Evolutionary conservation across 2,329 filamentous ascomycete species (phyloP).

Genomic region (Scopulariopsis brevicaulis): DNA sequence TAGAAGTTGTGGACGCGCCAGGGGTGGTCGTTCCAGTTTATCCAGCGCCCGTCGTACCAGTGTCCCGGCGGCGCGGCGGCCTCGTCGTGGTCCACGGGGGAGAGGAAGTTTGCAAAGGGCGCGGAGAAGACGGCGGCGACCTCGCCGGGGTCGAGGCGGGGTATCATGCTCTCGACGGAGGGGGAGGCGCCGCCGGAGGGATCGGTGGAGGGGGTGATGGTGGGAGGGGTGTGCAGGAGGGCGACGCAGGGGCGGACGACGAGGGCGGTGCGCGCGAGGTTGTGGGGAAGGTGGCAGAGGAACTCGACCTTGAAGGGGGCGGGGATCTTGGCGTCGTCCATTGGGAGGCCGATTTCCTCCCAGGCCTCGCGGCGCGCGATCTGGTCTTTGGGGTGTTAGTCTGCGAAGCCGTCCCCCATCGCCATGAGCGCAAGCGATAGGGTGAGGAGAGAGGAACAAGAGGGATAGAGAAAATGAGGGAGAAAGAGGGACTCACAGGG

Average conservation of each 20-base stretch:
- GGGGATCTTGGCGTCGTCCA: conserved; percentile 57
- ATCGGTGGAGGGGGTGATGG: background rate
- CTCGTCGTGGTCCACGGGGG: conserved; percentile 33
- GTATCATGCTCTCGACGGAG: conserved; percentile 58
- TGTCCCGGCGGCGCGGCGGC: conserved; percentile 36
- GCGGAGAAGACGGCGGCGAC: conserved; percentile 91
- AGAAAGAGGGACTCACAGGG: conserved; percentile 33
- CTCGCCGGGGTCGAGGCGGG: conserved; percentile 75
- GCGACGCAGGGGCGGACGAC: conserved; percentile 68
- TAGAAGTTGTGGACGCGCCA: conserved; percentile 91
- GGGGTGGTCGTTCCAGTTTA: conserved; percentile 61
- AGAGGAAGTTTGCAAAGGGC: conserved; percentile 75
- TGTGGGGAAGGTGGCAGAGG: conserved; percentile 72
- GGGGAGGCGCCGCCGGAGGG: conserved; percentile 12
- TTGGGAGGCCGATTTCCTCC: conserved; percentile 86
- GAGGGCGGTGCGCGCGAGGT: conserved; percentile 61
- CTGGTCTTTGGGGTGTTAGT: conserved; percentile 36
- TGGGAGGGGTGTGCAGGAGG: conserved; percentile 60
- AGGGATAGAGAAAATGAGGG: background rate
- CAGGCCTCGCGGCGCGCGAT: conserved; percentile 82
- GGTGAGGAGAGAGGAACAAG: background rate
- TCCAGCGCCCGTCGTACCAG: conserved; percentile 84
- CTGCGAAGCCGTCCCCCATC: background rate
- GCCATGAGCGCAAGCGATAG: background rate
- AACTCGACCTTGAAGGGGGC: conserved; percentile 76